Base-by-base conservation (phyloP, 1,284 basidiomycete genomes). In the Uromyces viciae-fabae region DNA sequence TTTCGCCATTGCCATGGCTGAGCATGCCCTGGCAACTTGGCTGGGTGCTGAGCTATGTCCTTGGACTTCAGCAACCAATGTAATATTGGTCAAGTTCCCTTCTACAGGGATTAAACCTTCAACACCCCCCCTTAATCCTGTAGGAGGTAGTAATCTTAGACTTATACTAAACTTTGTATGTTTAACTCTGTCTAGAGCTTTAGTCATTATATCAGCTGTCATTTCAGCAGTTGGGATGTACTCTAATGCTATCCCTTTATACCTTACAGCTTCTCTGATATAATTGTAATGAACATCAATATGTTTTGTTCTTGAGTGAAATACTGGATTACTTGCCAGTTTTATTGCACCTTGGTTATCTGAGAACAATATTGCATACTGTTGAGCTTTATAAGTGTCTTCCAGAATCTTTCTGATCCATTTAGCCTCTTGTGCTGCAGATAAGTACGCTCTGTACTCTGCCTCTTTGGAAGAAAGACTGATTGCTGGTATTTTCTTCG, bases 141-240 rank as follows among this genome's bases (percentile, higher is more conserved):
- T 46, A 68, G 66, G 66, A 68, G 42, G 66, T 68, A 25, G 33
- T 46, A 68, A 28, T 9, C 66, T 68, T 2, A 68, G 42, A 28
- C n/a, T 68, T 4, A 62, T 68, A 40, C 40, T 49, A 22, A 77
- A 77, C 15, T 68, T 52, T 66, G 38, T 46, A 66, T 77, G 75
- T 54, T 77, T 77, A 42, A 66, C 62, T 66, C 75, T 49, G 40
- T 77, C 62, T 68, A 77, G 68, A 62, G 75, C 60, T 54, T 77
- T 77, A 31, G 62, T 77, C n/a, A 68, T 46, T 22, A 66, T 66
- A 36, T 76, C 75, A 25, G 75, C 75, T 64, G 60, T 62, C 75
- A 75, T 75, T 15, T 75, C 36, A 38, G 28, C 54, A 33, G 73
- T 75, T 40, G 73, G 33, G 28, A 75, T 60, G 38, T 75, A 75